Percentiles rank a stretch among this genome's conserved stretches.
Evolutionary conservation across 345 rosid species (phyloP).

Genomic region (Laguncularia racemosa): DNA sequence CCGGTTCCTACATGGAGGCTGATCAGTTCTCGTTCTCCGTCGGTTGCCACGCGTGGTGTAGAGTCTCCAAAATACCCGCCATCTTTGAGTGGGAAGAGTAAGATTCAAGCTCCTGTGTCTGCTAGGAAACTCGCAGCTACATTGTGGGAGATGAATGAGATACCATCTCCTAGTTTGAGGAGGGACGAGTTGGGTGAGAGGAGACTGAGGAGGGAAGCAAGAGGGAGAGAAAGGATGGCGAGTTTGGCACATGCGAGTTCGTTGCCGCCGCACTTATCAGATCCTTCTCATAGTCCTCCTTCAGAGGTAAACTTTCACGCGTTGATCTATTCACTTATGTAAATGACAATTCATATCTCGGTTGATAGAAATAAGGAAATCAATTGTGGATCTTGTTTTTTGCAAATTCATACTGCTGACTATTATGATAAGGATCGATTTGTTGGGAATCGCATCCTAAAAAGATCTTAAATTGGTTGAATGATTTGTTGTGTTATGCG

Average conservation of each 20-base stretch:
- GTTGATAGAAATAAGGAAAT: too few species aligned
- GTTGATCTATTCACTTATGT: not conserved
- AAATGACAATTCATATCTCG: not conserved
- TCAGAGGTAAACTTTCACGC: slow-evolving; percentile 61
- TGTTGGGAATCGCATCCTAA: too few species aligned
- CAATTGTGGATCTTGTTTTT: too few species aligned
- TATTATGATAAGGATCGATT: too few species aligned
- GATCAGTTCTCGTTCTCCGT: slow-evolving; percentile 57
- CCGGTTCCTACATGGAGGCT: slow-evolving; percentile 90
- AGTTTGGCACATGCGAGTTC: slow-evolving; percentile 67
- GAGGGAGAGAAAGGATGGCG: slow-evolving; percentile 41
- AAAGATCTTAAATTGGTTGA: too few species aligned
- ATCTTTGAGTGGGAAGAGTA: slow-evolving; percentile 29
- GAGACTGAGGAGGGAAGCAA: slow-evolving; percentile 37
- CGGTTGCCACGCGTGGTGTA: slow-evolving; percentile 35
- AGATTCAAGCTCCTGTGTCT: slow-evolving; percentile 60
- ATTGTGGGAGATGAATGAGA: slow-evolving; percentile 97
- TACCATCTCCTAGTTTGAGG: slow-evolving; percentile 62
- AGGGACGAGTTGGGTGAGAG: slow-evolving; percentile 39
- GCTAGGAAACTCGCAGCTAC: slow-evolving; percentile 97
- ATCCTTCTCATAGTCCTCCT: slow-evolving; percentile 94
- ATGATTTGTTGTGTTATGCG: too few species aligned
- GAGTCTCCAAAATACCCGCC: slow-evolving; percentile 52
- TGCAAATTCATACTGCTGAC: too few species aligned
- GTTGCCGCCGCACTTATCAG: slow-evolving; percentile 88